Evolutionary conservation across 176 grass and related monocot genomes (phyloP).

Genomic region (Juncus inflexus): DNA sequence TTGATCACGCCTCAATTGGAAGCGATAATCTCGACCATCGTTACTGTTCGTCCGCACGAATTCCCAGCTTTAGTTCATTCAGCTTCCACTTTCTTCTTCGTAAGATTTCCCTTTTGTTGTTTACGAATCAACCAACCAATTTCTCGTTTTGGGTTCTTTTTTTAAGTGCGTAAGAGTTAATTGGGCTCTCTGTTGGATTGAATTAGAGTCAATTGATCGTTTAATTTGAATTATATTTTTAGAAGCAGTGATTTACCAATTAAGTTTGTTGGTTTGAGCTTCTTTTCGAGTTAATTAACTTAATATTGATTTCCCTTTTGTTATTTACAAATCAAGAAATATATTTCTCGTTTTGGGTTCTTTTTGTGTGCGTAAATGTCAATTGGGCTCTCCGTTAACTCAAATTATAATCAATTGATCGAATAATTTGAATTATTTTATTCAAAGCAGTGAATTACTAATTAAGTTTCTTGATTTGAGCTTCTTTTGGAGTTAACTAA

Average conservation of each 20-base stretch:
- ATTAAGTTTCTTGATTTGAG: no score
- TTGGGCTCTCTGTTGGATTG: no score
- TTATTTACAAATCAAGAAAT: not conserved
- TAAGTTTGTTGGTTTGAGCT: no score
- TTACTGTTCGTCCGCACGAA: slow-evolving; percentile 65
- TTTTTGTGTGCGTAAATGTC: no score
- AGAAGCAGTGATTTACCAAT: no score
- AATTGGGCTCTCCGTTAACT: no score
- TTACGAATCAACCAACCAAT: not conserved
- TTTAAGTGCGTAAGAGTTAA: no score
- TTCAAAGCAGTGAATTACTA: not conserved
- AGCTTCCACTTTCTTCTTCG: slow-evolving; percentile 94
- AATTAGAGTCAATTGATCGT: no score
- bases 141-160: not conserved
- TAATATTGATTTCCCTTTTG: not conserved
- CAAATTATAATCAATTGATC: no score
- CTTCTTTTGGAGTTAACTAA: no score
- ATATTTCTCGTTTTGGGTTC: not conserved
- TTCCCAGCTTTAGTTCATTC: slow-evolving; percentile 52
- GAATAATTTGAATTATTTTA: not conserved
- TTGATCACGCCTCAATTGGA: slow-evolving; percentile 27
- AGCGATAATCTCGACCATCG: slow-evolving; percentile 46
- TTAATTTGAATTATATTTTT: not conserved
- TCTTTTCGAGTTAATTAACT: no score
- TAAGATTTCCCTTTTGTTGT: not conserved